Conservation (phyloP, 2,329 filamentous ascomycete genomes). For the Aureobasidium mangrovei region DNA sequence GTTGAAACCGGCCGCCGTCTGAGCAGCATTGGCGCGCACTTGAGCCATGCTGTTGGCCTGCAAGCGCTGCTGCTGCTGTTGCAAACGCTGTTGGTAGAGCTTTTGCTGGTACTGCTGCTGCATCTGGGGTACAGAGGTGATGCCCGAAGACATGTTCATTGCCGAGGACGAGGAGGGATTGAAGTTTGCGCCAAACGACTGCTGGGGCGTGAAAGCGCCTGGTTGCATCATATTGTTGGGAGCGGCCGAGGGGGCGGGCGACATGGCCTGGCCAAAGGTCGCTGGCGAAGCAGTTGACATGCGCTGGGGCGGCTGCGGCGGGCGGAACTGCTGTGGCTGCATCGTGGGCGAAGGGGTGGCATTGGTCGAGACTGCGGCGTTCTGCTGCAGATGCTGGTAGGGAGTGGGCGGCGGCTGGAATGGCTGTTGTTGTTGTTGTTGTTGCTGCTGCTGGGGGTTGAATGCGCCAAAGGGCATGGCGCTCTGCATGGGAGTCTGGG, state of each 20-base stretch:
- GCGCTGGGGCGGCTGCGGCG: slow-evolving; percentile 57
- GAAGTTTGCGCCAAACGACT: slow-evolving; percentile 14
- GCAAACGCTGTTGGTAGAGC: slow-evolving; percentile 77
- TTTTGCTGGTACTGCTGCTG: slow-evolving; percentile 59
- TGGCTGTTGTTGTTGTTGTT: slow-evolving; percentile 56
- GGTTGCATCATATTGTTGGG: slow-evolving; percentile 30
- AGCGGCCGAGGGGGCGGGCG: slow-evolving; percentile 68
- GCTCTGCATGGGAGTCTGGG: slow-evolving; percentile 63
- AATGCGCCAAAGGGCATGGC: slow-evolving; percentile 12
- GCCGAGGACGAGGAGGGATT: slow-evolving; percentile 14
- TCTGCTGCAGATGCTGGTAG: slow-evolving; percentile 75
- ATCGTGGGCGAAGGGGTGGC: slow-evolving; percentile 91
- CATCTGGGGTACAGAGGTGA: slow-evolving; percentile 23
- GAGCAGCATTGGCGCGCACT: slow-evolving; percentile 15
- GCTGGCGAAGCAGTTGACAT: slow-evolving; percentile 90
- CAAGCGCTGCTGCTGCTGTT: slow-evolving; percentile 63
- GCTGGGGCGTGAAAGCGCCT: slow-evolving; percentile 31
- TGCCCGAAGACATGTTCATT: slow-evolving; percentile 32
- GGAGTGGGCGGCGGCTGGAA: slow-evolving; percentile 57
- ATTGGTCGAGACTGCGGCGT: slow-evolving; percentile 70
- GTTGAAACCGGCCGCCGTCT: slow-evolving; percentile 3
- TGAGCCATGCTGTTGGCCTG: slow-evolving; percentile 31
- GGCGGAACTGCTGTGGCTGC: slow-evolving; percentile 64
- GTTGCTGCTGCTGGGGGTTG: slow-evolving; percentile 39
- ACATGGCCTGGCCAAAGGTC: slow-evolving; percentile 76